Percentiles rank a stretch among this genome's conserved stretches.
phyloP scores from a whole-genome alignment of 768 basidiomycete species.

The Rhizopogon sp. region DNA sequence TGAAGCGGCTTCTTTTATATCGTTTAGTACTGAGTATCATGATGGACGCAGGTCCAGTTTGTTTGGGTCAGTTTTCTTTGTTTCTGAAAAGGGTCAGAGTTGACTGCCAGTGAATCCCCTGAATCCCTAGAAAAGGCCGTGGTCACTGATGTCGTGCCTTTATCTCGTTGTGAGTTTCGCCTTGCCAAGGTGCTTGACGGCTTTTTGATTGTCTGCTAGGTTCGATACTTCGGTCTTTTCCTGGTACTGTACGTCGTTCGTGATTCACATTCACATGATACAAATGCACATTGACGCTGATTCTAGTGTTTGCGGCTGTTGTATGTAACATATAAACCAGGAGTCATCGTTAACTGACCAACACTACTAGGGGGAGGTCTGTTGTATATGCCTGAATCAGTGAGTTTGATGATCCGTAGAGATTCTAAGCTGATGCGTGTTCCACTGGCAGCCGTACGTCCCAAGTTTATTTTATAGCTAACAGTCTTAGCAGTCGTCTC shows the following conservation, averaged over 20 bases:
- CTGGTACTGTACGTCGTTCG: not conserved
- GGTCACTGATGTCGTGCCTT: not conserved
- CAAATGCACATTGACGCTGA: not conserved
- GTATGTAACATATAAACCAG: not conserved
- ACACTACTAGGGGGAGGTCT: not conserved
- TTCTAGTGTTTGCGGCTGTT: not conserved
- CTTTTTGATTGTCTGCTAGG: not conserved
- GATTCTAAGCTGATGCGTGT: not conserved
- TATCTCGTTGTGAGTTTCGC: not conserved
- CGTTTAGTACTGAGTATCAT: not conserved
- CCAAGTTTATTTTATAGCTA: not conserved
- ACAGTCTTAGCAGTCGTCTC: not conserved
- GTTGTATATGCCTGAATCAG: not conserved
- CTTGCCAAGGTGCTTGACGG: too few species aligned
- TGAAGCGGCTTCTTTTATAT: not conserved
- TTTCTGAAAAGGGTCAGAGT: too few species aligned
- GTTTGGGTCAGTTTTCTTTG: not conserved
- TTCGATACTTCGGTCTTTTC: not conserved
- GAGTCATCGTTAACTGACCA: not conserved
- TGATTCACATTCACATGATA: not conserved
- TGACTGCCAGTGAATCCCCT: not conserved
- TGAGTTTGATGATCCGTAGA: not conserved
- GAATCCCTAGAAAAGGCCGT: not conserved
- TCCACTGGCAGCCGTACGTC: not conserved
- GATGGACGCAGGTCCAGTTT: not conserved